A percentile compares a stretch with the other conserved stretches of the same genome.
Evolutionary conservation across 257 asterid genomes (phyloP).

Genomic region (Penstemon davidsonii): DNA sequence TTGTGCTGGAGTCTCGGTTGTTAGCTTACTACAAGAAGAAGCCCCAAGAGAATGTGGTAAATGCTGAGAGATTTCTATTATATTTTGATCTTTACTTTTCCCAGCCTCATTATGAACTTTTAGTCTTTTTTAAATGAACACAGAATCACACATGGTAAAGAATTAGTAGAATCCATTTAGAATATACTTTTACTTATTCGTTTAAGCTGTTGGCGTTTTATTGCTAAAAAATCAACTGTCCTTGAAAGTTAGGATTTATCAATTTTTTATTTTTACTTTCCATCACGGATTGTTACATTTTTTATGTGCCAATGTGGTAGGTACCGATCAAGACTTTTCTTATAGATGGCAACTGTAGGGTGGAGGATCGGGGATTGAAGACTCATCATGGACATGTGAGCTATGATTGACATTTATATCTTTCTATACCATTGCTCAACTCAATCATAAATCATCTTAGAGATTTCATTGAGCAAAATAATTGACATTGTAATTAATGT

Average conservation of each 20-base stretch:
- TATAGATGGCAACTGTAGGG: conserved; percentile 89
- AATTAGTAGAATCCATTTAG: conserved; percentile 1
- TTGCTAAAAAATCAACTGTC: neutral
- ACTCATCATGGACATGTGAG: conserved; percentile 96
- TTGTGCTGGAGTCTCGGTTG: conserved; percentile 73
- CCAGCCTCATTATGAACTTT: neutral
- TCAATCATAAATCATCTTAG: neutral
- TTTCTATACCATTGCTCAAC: conserved; percentile 2
- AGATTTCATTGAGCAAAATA: conserved; percentile 17
- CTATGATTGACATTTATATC: conserved; percentile 10
- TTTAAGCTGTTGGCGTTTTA: neutral
- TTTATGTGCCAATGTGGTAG: conserved; percentile 27
- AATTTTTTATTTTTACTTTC: conserved; percentile 15
- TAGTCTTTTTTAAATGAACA: neutral
- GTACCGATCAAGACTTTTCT: conserved; percentile 80
- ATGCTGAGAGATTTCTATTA: conserved; percentile 3
- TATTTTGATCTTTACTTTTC: neutral
- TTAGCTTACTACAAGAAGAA: conserved; percentile 88
- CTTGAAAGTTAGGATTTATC: conserved; percentile 13
- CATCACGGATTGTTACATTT: conserved; percentile 7
- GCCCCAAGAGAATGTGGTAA: conserved; percentile 79
- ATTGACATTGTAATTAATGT: neutral
- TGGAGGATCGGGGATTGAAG: conserved; percentile 94
- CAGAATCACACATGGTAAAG: neutral
- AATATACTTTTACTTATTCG: conserved; percentile 2